Evolutionary conservation across 495 filamentous ascomycete species (phyloP).

Genomic region (Pseudotulostoma volvatum): DNA sequence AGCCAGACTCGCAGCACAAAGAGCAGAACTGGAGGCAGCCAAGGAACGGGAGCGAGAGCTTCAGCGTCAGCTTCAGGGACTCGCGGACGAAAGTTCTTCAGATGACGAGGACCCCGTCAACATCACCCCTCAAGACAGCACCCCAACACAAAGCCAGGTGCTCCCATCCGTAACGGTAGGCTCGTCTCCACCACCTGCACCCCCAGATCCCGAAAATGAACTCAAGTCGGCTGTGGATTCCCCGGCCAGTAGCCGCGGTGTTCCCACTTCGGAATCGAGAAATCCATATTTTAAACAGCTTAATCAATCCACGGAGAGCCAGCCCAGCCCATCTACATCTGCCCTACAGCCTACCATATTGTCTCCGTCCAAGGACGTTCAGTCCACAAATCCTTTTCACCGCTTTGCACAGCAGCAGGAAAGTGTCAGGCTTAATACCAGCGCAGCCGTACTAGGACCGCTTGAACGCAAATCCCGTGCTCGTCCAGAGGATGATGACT

Average conservation of each 20-base stretch:
- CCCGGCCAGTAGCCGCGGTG: slow-evolving; percentile 15
- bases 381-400: slow-evolving; percentile 91
- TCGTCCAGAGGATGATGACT: slow-evolving; percentile 67
- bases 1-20: slow-evolving; percentile 62
- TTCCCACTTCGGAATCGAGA: slow-evolving; percentile 34
- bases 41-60: slow-evolving; percentile 77
- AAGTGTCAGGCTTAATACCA: slow-evolving; percentile 18
- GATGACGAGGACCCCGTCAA: slow-evolving; percentile 76
- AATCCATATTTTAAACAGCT: slow-evolving; percentile 65
- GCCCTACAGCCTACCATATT: slow-evolving; percentile 16
- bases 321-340: slow-evolving; percentile 18
- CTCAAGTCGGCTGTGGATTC: slow-evolving; percentile 13
- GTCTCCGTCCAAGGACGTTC: slow-evolving; percentile 27
- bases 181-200: slow-evolving; percentile 11
- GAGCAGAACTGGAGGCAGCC: slow-evolving; percentile 83
- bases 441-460: slow-evolving; percentile 15
- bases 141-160: slow-evolving; percentile 54
- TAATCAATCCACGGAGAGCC: slow-evolving; percentile 23
- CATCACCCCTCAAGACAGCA: slow-evolving; percentile 68
- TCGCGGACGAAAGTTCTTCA: slow-evolving; percentile 65
- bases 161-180: slow-evolving; percentile 29
- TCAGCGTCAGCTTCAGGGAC: slow-evolving; percentile 67
- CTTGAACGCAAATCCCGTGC: slow-evolving; percentile 34
- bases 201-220: slow-evolving; percentile 11
- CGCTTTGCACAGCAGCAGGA: slow-evolving; percentile 46